A percentile compares a stretch with the other conserved stretches of the same genome.
These are phyloP conservation scores for Phylloporus sp. DNA, from an alignment of 768 basidiomycete genomes.

Conservation along the genomic window DNA sequence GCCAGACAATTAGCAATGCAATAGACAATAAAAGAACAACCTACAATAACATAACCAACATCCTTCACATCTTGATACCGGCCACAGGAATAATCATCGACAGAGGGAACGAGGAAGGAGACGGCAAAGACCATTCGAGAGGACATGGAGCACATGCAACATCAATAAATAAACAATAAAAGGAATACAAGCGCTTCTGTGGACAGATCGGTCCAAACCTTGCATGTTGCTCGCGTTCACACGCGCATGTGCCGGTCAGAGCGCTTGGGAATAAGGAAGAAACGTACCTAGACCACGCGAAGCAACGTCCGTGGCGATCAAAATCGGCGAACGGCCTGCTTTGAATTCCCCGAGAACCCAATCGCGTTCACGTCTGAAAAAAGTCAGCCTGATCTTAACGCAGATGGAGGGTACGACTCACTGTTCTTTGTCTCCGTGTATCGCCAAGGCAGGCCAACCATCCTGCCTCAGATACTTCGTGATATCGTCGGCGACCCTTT, in stretches of 20 bases:
- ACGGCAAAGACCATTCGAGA: slow-evolving; percentile 9
- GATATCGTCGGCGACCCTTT: slow-evolving; percentile 96
- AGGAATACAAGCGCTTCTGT: slow-evolving; percentile 31
- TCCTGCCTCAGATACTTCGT: slow-evolving; percentile 97
- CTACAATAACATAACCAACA: slow-evolving; percentile 92
- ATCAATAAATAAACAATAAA: slow-evolving; percentile 30
- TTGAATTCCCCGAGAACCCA: slow-evolving; percentile 99
- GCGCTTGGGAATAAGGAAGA: slow-evolving; percentile 33
- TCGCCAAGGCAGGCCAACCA: slow-evolving; percentile 99
- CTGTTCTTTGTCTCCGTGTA: slow-evolving; percentile 99
- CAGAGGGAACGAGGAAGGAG: slow-evolving; percentile 22
- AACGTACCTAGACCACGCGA: slow-evolving; percentile 99
- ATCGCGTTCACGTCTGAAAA: slow-evolving; percentile 85
- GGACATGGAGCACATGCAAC: slow-evolving; percentile 32
- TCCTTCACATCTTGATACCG: slow-evolving; percentile 89
- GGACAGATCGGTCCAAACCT: slow-evolving; percentile 30
- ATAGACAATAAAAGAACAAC: slow-evolving; percentile 30
- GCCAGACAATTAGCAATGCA: slow-evolving; percentile 8
- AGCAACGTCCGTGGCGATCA: slow-evolving; percentile 98
- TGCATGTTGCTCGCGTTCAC: slow-evolving; percentile 28
- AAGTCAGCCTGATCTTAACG: background rate
- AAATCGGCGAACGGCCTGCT: slow-evolving; percentile 92
- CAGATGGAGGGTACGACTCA: slow-evolving; percentile 38
- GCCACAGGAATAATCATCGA: slow-evolving; percentile 29
- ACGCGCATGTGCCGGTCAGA: slow-evolving; percentile 31